A percentile compares a stretch with the other conserved stretches of the same genome.
These are phyloP conservation scores for Diaporthe destruens DNA, from an alignment of 2,329 filamentous ascomycete species.

Conservation along the genomic window DNA sequence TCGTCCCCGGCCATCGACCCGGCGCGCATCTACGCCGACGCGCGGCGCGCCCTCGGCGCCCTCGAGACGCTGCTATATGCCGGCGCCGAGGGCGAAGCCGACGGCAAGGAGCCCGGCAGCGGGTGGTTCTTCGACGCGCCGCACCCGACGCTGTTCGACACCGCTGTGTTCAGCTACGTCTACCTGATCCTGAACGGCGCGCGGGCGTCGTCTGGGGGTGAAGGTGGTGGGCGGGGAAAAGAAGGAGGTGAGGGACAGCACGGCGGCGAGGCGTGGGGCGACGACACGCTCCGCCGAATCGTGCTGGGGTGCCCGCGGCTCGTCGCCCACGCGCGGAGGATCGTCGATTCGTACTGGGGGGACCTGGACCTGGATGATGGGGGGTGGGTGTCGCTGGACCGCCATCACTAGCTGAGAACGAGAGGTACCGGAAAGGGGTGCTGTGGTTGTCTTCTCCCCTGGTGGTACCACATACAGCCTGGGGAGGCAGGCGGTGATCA, in stretches of 20 bases:
- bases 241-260: background rate
- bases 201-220: conserved; percentile 34
- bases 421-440: too few species aligned
- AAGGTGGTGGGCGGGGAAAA: conserved; percentile 61
- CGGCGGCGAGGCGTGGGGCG: conserved; percentile 47
- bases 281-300: conserved; percentile 69
- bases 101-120: conserved; percentile 34
- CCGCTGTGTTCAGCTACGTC: conserved; percentile 90
- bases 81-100: conserved; percentile 46
- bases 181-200: conserved; percentile 76
- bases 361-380: conserved; percentile 32
- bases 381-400: background rate
- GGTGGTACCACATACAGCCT: too few species aligned
- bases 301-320: conserved; percentile 68
- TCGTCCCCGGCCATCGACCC: conserved; percentile 51
- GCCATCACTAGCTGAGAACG: background rate
- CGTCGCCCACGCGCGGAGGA: conserved; percentile 69
- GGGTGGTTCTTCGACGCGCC: conserved; percentile 63
- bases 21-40: conserved; percentile 57
- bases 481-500: too few species aligned
- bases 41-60: conserved; percentile 59
- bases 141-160: conserved; percentile 83
- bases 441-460: too few species aligned
- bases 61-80: conserved; percentile 56
- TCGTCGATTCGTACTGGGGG: conserved; percentile 50